These are phyloP conservation scores for Hyaloscypha bicolor DNA, from an alignment of 495 filamentous ascomycete genomes.

Conservation along the genomic window DNA sequence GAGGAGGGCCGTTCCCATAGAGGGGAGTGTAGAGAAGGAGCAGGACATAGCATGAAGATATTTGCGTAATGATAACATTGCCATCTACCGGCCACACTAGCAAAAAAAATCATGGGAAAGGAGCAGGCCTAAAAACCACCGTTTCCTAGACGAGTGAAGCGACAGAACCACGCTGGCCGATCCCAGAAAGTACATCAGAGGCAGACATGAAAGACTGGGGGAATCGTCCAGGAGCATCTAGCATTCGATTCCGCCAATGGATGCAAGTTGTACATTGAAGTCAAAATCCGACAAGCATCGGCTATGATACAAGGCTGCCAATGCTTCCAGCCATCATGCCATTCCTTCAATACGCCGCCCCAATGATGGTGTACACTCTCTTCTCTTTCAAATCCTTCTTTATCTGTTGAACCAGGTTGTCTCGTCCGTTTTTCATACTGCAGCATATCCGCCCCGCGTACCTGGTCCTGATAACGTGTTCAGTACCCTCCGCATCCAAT, in stretches of 20 bases:
- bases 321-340: neutral
- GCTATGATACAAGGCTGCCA: neutral
- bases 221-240: too few relatives aligned
- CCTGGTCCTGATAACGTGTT: conserved; percentile 79
- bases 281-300: neutral
- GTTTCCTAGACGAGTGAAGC: too few relatives aligned
- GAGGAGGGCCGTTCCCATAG: neutral
- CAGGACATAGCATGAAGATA: too few relatives aligned
- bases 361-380: neutral
- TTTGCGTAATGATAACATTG: too few relatives aligned
- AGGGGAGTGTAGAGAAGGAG: neutral
- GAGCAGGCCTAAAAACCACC: too few relatives aligned
- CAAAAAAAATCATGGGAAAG: too few relatives aligned
- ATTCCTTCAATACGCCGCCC: neutral
- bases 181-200: too few relatives aligned
- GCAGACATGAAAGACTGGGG: too few relatives aligned
- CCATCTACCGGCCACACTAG: too few relatives aligned
- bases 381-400: neutral
- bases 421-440: conserved; percentile 60
- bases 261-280: neutral
- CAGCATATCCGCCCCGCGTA: conserved; percentile 89
- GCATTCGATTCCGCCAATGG: neutral
- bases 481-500: conserved; percentile 78
- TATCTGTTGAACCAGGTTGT: neutral
- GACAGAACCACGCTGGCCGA: too few relatives aligned